Base-by-base conservation (phyloP, 179 eudicot species). In the Gypsophila paniculata region DNA sequence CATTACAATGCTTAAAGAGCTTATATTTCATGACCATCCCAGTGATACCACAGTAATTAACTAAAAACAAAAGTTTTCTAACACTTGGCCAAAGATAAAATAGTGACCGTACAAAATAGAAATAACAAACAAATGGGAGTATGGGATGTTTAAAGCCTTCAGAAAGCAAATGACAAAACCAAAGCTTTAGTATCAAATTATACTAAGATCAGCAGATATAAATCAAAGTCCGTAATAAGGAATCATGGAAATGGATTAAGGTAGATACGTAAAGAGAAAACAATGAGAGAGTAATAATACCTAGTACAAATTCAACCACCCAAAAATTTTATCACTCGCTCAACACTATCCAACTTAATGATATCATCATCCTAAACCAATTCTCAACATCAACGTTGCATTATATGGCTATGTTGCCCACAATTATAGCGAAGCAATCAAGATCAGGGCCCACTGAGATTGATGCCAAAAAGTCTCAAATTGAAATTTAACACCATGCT, bases 271-370 rank as follows among this genome's bases (percentile, higher is more conserved):
- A 36, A 38, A 46, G 49, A 63, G 53, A 65, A 58, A 36, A 42
- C 8, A 42, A 65, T 65, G 34, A 51, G 21, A 51, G 60, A 68
- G 46, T 42, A 29, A 68, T n/a, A n/a, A n/a, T n/a, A 18, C n/a
- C 18, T 17, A 32, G 5, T 13, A 68, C 61, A 51, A 32, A 52
- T 44, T 17, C 61, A 32, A 51, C 51, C 59, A 68, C 26, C 59
- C 17, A 17, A 26, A 15, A 52, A 51, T 68, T 6, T 29, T 68
- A 68, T 8, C 23, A 48, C 23, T 49, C 71, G 32, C 8, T 29
- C 39, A 4, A 22, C 59, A 49, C 22, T 9, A n/a, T n/a, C 71
- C 59, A 49, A 25, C 22, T 15, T 49, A 51, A 26, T 49, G 22
- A 5, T 68, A 14, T 68, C 60, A 25, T 51, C 59, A 26, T 26